phyloP scores from a whole-genome alignment of 371 early-diverging fungal genomes.

The Apophysomyces trapeziformis region DNA sequence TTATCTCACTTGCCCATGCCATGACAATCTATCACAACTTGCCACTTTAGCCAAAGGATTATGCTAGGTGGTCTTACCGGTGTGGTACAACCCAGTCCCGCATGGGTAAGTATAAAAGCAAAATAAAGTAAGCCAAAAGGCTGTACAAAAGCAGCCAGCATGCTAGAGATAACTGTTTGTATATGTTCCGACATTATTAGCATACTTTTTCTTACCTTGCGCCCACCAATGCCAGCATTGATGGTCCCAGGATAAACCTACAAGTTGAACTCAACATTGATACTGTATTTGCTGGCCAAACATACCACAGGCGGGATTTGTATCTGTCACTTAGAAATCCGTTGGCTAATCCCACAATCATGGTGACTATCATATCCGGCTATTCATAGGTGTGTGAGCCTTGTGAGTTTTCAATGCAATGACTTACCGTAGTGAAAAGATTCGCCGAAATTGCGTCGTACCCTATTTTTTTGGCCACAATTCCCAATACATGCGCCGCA shows the following conservation, averaged over 20 bases:
- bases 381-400: slow-evolving; percentile 10
- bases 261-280: neutral
- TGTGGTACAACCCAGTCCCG: slow-evolving; percentile 39
- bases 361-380: slow-evolving; percentile 50
- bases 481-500: slow-evolving; percentile 44
- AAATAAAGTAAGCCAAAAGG: slow-evolving; percentile 46
- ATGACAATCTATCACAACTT: slow-evolving; percentile 36
- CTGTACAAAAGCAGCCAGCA: slow-evolving; percentile 46
- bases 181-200: neutral
- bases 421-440: slow-evolving; percentile 46
- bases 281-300: neutral
- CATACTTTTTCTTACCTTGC: slow-evolving; percentile 18
- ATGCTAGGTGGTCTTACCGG: slow-evolving; percentile 30
- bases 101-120: slow-evolving; percentile 42
- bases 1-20: slow-evolving; percentile 57
- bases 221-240: slow-evolving; percentile 38
- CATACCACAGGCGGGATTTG: slow-evolving; percentile 41
- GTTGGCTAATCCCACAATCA: slow-evolving; percentile 42
- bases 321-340: slow-evolving; percentile 47
- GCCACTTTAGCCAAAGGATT: neutral
- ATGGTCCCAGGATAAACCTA: slow-evolving; percentile 44
- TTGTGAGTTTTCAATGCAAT: neutral
- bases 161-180: slow-evolving; percentile 10
- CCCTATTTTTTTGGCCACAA: slow-evolving; percentile 47
- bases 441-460: slow-evolving; percentile 56